phyloP scores from a whole-genome alignment of 2,329 filamentous ascomycete genomes.

The Epichloe glyceriae region DNA sequence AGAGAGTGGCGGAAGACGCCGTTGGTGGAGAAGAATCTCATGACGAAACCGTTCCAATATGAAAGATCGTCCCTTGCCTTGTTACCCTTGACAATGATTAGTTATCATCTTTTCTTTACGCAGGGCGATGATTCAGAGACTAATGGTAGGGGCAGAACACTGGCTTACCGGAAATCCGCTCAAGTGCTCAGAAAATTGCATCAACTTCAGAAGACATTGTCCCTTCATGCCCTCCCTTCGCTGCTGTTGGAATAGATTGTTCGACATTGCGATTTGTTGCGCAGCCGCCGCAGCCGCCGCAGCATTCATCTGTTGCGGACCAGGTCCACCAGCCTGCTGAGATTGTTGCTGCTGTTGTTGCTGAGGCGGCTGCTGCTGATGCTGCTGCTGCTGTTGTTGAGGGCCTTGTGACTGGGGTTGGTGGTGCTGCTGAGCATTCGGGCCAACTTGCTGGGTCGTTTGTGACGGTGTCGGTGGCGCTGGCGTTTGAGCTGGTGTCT shows the following conservation, averaged over 20 bases:
- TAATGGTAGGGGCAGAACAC: background rate
- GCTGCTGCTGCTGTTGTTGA: slow-evolving; percentile 5
- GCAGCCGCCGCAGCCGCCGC: slow-evolving; percentile 12
- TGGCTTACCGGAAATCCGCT: slow-evolving; percentile 40
- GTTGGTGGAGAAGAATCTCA: slow-evolving; percentile 64
- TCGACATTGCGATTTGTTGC: slow-evolving; percentile 24
- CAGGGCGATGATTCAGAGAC: no score
- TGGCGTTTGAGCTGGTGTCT: slow-evolving; percentile 28
- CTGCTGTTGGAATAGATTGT: slow-evolving; percentile 29
- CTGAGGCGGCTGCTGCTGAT: slow-evolving; percentile 5
- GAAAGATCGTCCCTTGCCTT: slow-evolving; percentile 54
- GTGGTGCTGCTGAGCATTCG: slow-evolving; percentile 20
- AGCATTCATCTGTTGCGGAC: slow-evolving; percentile 18
- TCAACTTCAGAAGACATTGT: slow-evolving; percentile 44
- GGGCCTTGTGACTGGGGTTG: slow-evolving; percentile 10
- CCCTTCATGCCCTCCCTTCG: slow-evolving; percentile 40
- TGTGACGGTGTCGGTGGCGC: slow-evolving; percentile 17
- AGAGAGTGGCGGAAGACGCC: slow-evolving; percentile 68
- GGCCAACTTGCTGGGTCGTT: slow-evolving; percentile 10
- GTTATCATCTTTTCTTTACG: background rate
- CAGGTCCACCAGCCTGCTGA: slow-evolving; percentile 4
- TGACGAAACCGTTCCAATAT: slow-evolving; percentile 72
- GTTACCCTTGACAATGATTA: slow-evolving; percentile 27
- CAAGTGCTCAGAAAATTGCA: slow-evolving; percentile 50
- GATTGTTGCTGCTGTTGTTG: slow-evolving; percentile 18